A percentile compares a stretch with the other conserved stretches of the same genome.
Conservation (phyloP, 331 rosid species). For the Malus hybrid region DNA sequence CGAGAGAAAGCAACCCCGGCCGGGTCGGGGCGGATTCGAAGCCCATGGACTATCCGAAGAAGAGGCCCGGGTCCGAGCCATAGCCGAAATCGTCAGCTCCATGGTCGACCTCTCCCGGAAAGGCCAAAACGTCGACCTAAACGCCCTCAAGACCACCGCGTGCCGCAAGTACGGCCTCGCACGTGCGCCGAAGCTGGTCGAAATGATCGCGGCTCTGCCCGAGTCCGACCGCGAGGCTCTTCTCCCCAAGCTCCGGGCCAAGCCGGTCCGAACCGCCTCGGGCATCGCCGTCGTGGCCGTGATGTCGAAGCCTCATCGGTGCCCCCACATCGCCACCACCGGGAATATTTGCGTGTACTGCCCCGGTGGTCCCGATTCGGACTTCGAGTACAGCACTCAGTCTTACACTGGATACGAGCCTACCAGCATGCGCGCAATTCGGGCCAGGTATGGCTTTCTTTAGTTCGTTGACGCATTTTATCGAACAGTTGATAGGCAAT, state of each 20-base stretch:
- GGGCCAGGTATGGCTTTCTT: too few relatives aligned
- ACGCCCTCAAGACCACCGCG: conserved; percentile 81
- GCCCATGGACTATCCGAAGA: conserved; percentile 82
- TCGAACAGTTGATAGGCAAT: too few relatives aligned
- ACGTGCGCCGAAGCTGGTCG: too few relatives aligned
- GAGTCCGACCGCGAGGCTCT: conserved; percentile 12
- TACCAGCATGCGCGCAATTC: too few relatives aligned
- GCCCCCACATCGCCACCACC: conserved; percentile 96
- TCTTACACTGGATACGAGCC: too few relatives aligned
- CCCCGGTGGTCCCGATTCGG: conserved; percentile 97
- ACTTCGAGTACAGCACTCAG: conserved; percentile 94
- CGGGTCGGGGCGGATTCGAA: conserved; percentile 85
- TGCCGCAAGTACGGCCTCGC: conserved; percentile 18
- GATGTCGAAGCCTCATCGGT: conserved; percentile 96
- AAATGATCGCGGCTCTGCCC: too few relatives aligned
- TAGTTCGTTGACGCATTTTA: too few relatives aligned
- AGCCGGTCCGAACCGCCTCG: conserved; percentile 94
- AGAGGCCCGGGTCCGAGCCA: conserved; percentile 92
- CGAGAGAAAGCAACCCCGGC: conserved; percentile 73
- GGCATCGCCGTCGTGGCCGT: conserved; percentile 98
- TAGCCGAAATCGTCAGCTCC: conserved; percentile 83
- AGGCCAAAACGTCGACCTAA: conserved; percentile 85
- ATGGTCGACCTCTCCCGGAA: conserved; percentile 87
- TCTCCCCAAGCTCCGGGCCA: conserved; percentile 91
- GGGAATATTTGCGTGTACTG: conserved; percentile 96